Conservation (phyloP, 352 stramenopile species). For the Phytophthora lateralis region DNA sequence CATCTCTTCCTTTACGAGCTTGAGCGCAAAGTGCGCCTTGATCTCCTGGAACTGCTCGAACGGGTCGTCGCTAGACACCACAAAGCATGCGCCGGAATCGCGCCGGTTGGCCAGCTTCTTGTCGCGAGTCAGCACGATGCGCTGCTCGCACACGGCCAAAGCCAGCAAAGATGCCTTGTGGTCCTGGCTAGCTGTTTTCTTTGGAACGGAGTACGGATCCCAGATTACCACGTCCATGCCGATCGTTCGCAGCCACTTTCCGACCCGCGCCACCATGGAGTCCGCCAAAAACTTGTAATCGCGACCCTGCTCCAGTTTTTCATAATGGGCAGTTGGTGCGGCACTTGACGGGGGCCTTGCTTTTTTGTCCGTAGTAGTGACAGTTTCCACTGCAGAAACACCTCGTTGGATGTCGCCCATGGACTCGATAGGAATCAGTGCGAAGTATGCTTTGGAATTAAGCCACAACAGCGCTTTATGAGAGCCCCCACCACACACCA, state of each 20-base stretch:
- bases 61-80: conserved; percentile 72
- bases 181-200: conserved; percentile 37
- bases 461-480: conserved; percentile 52
- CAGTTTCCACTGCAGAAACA: conserved; percentile 22
- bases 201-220: conserved; percentile 43
- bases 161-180: conserved; percentile 57
- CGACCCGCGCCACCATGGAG: conserved; percentile 77
- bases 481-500: conserved; percentile 56
- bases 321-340: not conserved
- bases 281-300: conserved; percentile 77
- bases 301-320: conserved; percentile 2
- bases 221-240: conserved; percentile 79
- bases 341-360: not conserved
- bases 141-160: conserved; percentile 58
- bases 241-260: conserved; percentile 77
- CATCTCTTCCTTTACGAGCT: conserved; percentile 67
- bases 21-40: conserved; percentile 68
- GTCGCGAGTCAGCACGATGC: conserved; percentile 79
- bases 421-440: conserved; percentile 38
- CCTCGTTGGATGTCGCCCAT: conserved; percentile 46
- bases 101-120: conserved; percentile 72
- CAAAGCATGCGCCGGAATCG: conserved; percentile 75
- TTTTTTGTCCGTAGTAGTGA: not conserved
- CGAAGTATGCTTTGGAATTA: conserved; percentile 46
- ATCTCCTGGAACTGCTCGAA: conserved; percentile 81